Percentiles rank a stretch among this genome's conserved stretches.
Evolutionary conservation across 2,329 filamentous ascomycete genomes (phyloP).

Genomic region (Phyllosticta capitalensis): DNA sequence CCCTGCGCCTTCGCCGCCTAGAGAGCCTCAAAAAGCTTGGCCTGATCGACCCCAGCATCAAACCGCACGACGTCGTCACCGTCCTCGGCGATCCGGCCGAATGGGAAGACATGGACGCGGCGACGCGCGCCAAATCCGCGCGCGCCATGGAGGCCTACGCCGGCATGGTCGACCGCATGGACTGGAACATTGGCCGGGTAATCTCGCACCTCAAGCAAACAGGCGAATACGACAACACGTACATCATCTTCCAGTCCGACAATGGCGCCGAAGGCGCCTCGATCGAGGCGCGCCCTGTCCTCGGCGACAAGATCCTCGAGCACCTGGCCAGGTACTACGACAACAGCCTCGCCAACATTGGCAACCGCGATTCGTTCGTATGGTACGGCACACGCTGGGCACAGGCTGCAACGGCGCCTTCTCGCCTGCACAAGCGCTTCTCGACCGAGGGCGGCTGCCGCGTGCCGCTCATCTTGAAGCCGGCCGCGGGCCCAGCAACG

Average conservation of each 20-base stretch:
- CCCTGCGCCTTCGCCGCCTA: constrained; percentile 44
- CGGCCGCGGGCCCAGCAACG: constrained; percentile 16
- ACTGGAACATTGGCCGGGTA: constrained; percentile 50
- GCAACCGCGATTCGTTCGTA: constrained; percentile 47
- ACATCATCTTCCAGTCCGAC: constrained; percentile 54
- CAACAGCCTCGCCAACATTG: constrained; percentile 50
- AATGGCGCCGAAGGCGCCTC: constrained; percentile 53
- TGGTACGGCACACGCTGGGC: constrained; percentile 53
- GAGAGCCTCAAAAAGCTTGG: constrained; percentile 47
- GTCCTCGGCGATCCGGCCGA: constrained; percentile 36
- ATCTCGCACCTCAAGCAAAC: constrained; percentile 45
- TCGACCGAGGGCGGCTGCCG: constrained; percentile 42
- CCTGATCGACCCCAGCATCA: constrained; percentile 32
- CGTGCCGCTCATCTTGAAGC: constrained; percentile 42
- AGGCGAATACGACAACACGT: constrained; percentile 53
- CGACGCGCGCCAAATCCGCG: constrained; percentile 39
- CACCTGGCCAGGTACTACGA: constrained; percentile 49
- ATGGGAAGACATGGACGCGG: constrained; percentile 39
- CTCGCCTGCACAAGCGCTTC: constrained; percentile 37
- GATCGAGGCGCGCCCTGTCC: constrained; percentile 49
- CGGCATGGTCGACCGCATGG: constrained; percentile 55
- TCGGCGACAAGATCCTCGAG: constrained; percentile 44
- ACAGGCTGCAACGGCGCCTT: constrained; percentile 43
- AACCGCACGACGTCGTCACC: constrained; percentile 40
- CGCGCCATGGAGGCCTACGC: constrained; percentile 54